These are phyloP conservation scores for Fusarium sp. DNA, from an alignment of 2,329 filamentous ascomycete species.

Conservation along the genomic window DNA sequence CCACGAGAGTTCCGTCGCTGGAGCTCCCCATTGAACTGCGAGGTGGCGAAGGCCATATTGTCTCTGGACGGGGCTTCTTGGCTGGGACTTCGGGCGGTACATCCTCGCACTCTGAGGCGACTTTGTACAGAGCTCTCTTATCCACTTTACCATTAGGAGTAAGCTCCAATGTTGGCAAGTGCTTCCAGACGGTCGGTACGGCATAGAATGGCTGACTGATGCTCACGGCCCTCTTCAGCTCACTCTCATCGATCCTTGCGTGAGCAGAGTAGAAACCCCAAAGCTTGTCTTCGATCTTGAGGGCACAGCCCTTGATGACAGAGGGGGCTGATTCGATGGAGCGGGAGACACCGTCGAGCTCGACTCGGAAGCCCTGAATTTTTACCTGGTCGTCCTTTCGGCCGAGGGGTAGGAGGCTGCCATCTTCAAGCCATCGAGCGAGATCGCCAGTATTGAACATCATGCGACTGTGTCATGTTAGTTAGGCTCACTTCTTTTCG, in stretches of 20 bases:
- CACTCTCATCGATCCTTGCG: conserved; percentile 11
- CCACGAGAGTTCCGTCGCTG: neutral
- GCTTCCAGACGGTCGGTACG: conserved; percentile 21
- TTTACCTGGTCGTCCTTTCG: conserved; percentile 36
- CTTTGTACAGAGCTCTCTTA: conserved; percentile 11
- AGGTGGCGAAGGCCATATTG: conserved; percentile 3
- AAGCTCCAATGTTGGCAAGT: conserved; percentile 20
- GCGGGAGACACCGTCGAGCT: conserved; percentile 7
- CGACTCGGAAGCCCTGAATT: conserved; percentile 9
- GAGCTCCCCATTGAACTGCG: conserved; percentile 4
- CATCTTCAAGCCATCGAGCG: conserved; percentile 24
- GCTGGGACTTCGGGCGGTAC: neutral
- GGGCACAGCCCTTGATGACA: neutral
- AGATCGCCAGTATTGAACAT: conserved; percentile 36
- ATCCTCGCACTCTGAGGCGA: neutral
- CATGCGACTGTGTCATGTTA: neutral
- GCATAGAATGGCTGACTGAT: conserved; percentile 29
- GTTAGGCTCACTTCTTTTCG: too few species aligned
- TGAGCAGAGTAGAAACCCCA: conserved; percentile 18
- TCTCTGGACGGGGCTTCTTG: neutral
- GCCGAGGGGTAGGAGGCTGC: conserved; percentile 28
- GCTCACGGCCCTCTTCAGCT: conserved; percentile 6
- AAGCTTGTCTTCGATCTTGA: conserved; percentile 1
- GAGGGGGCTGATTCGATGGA: neutral
- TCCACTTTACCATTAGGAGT: conserved; percentile 32